Evolutionary conservation across 495 filamentous ascomycete species (phyloP), one percentile per base, ranked within the genome.

Genomic region (Ascobolus immersus): DNA sequence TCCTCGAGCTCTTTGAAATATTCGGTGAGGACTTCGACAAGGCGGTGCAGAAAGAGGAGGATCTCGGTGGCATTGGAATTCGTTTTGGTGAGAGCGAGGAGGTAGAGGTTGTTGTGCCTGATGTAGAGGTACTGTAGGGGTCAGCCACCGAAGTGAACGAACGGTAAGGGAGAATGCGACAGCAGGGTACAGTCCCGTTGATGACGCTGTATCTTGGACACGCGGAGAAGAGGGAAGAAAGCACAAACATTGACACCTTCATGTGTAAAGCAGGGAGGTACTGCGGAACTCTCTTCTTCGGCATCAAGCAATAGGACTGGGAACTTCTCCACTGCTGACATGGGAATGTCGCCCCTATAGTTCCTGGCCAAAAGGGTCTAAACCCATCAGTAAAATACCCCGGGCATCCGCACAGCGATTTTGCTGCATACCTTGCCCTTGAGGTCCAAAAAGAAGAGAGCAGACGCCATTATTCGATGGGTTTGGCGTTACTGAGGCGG

Each of bases 1-100:
- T 99, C 89, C 54, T 99, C 89, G 34, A 99, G 66, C 46, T 90
- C 84, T 53, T 99, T 99, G 62, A 99, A 99, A 59, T 99, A 99
- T 53, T 99, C 89, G 27, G 89, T 94, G 50, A 99, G 94, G 30
- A 94, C 89, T 56, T 94, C 89, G 44, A 99, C 89, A 33, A 99
- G 62, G 55, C 90, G 86, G 59, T 99, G 89, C 42, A 99, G 67
- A 61, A 94, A 99, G 20, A 99, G 71, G 26, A 99, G 66, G 49
- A 94, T 92, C 56, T 94, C 86, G 56, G 89, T 78, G 47, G 89
- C 89, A 68, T 94, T 94, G 45, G 79, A 91, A 56, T 99, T 99
- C 48, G 86, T 75, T 61, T 94, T 94, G 27, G 89, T 94, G 39
- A 99, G 66, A 37, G 89, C 86, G 47, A 99, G 79, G 48, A 99